Percentiles rank a stretch among this genome's conserved stretches.
phyloP scores from a whole-genome alignment of 2,329 filamentous ascomycete genomes.

The Cryphonectria naterciae region DNA sequence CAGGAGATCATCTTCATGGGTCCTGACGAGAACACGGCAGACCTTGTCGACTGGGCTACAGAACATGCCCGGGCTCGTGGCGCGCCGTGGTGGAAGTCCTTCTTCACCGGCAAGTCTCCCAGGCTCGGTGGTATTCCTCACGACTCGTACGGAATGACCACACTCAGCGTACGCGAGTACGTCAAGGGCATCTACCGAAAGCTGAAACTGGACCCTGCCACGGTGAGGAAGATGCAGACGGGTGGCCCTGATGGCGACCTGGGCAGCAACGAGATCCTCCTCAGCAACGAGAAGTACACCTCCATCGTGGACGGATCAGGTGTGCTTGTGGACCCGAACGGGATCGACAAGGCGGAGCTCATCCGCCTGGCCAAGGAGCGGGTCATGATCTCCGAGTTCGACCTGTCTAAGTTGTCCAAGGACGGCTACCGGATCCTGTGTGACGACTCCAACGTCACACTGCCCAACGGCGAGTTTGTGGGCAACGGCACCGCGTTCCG shows the following conservation, averaged over 20 bases:
- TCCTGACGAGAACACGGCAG: constrained; percentile 97
- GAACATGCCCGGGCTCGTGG: constrained; percentile 86
- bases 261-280: constrained; percentile 95
- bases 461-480: constrained; percentile 84
- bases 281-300: constrained; percentile 94
- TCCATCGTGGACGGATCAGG: constrained; percentile 95
- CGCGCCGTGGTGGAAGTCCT: constrained; percentile 99
- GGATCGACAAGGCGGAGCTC: constrained; percentile 83
- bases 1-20: constrained; percentile 98
- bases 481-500: constrained; percentile 94
- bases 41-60: constrained; percentile 98
- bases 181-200: constrained; percentile 97
- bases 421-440: constrained; percentile 91
- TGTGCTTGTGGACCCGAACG: constrained; percentile 90
- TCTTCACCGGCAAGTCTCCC: constrained; percentile 98
- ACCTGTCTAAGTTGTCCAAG: constrained; percentile 80
- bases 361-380: constrained; percentile 82
- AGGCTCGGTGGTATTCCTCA: constrained; percentile 96
- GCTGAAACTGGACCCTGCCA: constrained; percentile 82
- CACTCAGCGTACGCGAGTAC: constrained; percentile 92
- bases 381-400: constrained; percentile 87
- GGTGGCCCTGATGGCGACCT: constrained; percentile 96
- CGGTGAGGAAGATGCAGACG: constrained; percentile 93
- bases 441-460: constrained; percentile 85
- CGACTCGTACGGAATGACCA: constrained; percentile 97